Conservation (phyloP, 2,329 filamentous ascomycete species). For the Sporothrix protearum region DNA sequence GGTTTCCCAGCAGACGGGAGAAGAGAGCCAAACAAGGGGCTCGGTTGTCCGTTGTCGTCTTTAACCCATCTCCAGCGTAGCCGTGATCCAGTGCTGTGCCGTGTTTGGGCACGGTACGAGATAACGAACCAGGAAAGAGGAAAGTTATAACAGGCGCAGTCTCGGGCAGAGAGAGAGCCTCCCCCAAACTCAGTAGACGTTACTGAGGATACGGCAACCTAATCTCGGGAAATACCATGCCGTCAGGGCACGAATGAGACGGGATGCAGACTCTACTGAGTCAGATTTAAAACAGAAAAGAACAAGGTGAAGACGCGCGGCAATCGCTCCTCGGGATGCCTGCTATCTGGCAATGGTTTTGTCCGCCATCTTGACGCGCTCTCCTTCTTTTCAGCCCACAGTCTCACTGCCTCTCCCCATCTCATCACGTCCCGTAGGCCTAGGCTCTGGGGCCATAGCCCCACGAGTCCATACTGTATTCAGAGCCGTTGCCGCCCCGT, state of each 20-base stretch:
- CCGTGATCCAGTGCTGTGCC: background rate
- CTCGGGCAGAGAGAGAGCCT: background rate
- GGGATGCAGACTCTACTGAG: no score
- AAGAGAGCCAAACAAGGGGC: background rate
- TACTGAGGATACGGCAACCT: background rate
- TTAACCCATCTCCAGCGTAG: background rate
- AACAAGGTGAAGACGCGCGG: background rate
- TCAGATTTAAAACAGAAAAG: background rate
- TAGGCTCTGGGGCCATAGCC: background rate
- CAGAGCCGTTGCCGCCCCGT: background rate
- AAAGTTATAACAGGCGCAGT: background rate
- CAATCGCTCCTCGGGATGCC: background rate
- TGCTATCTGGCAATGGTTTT: background rate
- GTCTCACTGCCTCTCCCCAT: background rate
- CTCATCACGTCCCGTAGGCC: background rate
- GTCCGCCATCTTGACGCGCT: background rate
- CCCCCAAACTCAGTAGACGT: background rate
- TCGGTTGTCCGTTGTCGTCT: background rate
- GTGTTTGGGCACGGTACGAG: background rate
- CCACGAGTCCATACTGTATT: background rate
- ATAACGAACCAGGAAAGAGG: background rate
- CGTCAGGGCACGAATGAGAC: background rate
- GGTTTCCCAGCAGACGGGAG: background rate
- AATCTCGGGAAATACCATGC: background rate
- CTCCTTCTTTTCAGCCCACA: background rate